Percentiles rank a stretch among this genome's conserved stretches.
phyloP scores from a whole-genome alignment of 2,329 filamentous ascomycete genomes.

The Colletotrichum horii region DNA sequence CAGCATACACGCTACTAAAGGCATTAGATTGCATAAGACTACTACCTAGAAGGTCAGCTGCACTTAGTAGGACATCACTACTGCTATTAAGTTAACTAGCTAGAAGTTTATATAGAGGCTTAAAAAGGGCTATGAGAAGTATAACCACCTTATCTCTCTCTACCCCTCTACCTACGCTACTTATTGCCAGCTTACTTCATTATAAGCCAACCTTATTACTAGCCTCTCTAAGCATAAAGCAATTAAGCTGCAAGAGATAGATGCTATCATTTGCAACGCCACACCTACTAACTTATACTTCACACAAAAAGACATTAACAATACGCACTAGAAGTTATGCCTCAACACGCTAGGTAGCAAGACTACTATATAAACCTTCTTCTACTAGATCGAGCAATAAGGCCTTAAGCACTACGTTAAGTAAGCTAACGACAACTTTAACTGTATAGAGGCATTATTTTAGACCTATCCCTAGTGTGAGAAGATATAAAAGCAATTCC shows the following conservation, averaged over 20 bases:
- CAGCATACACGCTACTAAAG: too few relatives aligned
- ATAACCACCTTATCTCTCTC: not conserved
- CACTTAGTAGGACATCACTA: too few relatives aligned
- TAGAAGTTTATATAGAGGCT: not conserved
- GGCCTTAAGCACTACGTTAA: not conserved
- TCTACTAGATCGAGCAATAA: not conserved
- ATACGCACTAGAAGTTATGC: not conserved
- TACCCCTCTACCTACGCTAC: not conserved
- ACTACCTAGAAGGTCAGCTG: too few relatives aligned
- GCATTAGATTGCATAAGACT: too few relatives aligned
- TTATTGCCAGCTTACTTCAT: not conserved
- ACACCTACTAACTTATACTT: not conserved
- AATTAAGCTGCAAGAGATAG: not conserved
- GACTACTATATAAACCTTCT: not conserved
- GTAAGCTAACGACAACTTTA: not conserved
- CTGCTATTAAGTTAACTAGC: not conserved
- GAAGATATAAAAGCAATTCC: not conserved
- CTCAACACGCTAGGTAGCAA: not conserved
- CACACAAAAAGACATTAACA: not conserved
- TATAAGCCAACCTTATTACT: not conserved
- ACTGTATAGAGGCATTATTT: not conserved
- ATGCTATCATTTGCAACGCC: not conserved
- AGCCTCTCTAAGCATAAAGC: not conserved
- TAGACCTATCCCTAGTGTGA: not conserved
- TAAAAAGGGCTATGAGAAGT: not conserved